Conservation (phyloP, 768 basidiomycete genomes). For the Mrakia hoshinonis region DNA sequence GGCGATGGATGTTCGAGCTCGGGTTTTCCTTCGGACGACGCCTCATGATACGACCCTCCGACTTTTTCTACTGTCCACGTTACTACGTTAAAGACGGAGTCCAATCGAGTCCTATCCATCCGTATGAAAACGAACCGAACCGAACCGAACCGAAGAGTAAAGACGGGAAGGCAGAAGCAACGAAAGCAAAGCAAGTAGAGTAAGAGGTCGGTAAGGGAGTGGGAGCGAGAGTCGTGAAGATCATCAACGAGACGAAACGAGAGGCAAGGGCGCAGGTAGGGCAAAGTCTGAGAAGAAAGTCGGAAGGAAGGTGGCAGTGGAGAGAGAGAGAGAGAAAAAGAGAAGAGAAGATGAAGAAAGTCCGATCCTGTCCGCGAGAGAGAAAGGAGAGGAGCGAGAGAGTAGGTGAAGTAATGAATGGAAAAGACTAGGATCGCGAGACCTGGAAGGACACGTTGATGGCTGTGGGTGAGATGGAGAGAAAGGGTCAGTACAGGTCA, state of each 20-base stretch:
- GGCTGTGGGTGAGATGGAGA: not conserved
- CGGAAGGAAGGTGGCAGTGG: not conserved
- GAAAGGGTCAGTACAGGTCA: not conserved
- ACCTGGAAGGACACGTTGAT: slow-evolving; percentile 68
- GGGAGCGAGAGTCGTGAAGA: not conserved
- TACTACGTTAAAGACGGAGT: too few relatives aligned
- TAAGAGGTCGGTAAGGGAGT: too few relatives aligned
- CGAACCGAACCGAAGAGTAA: not conserved
- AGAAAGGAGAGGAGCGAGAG: not conserved
- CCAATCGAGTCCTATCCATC: not conserved
- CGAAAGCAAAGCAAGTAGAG: not conserved
- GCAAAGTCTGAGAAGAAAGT: not conserved
- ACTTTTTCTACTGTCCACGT: too few relatives aligned
- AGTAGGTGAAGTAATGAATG: slow-evolving; percentile 63
- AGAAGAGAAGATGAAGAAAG: too few relatives aligned
- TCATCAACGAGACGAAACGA: not conserved
- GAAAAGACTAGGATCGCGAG: slow-evolving; percentile 83
- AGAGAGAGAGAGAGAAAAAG: not conserved
- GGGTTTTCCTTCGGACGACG: too few relatives aligned
- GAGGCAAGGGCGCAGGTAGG: too few relatives aligned
- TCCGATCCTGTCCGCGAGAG: too few relatives aligned
- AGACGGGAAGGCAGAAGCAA: not conserved
- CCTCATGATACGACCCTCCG: too few relatives aligned
- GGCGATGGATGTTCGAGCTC: too few relatives aligned
- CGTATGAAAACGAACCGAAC: not conserved